Evolutionary conservation across 179 eudicot genomes (phyloP).

Genomic region (Spinacia oleracea): DNA sequence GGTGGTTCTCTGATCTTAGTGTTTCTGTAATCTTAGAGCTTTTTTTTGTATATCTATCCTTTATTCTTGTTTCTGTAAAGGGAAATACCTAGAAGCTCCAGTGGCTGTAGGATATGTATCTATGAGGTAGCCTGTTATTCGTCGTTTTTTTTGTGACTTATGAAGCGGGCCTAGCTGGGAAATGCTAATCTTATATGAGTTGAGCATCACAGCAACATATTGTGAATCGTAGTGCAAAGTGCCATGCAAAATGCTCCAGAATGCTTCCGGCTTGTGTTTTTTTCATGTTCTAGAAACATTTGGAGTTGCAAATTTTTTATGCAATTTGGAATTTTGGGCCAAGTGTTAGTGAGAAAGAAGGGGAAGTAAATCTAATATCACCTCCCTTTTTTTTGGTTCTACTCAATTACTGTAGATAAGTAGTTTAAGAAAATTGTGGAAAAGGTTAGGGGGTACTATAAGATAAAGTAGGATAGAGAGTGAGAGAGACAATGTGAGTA

Average conservation of each 20-base stretch:
- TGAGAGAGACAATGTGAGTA: too few species aligned
- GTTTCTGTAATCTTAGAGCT: too few species aligned
- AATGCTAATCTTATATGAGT: background rate
- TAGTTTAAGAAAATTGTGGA: too few species aligned
- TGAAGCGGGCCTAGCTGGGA: too few species aligned
- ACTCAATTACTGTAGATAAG: too few species aligned
- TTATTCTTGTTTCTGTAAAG: background rate
- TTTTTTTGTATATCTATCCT: background rate
- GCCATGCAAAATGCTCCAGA: background rate
- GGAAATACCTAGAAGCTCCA: background rate
- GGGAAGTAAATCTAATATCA: background rate
- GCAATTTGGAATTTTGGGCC: background rate
- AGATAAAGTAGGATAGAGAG: too few species aligned
- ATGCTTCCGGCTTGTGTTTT: background rate
- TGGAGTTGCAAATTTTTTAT: background rate
- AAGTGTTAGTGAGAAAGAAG: background rate
- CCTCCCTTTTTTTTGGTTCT: too few species aligned
- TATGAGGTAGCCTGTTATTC: too few species aligned
- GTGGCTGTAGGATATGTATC: too few species aligned
- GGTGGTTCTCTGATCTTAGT: too few species aligned
- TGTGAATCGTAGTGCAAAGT: background rate
- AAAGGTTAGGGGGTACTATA: too few species aligned
- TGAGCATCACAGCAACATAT: background rate
- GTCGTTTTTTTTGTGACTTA: too few species aligned
- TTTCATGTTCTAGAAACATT: background rate